Evolutionary conservation across 2,329 filamentous ascomycete genomes (phyloP), one percentile per base, ranked within the genome.

Genomic region (Epichloe brachyelytri): DNA sequence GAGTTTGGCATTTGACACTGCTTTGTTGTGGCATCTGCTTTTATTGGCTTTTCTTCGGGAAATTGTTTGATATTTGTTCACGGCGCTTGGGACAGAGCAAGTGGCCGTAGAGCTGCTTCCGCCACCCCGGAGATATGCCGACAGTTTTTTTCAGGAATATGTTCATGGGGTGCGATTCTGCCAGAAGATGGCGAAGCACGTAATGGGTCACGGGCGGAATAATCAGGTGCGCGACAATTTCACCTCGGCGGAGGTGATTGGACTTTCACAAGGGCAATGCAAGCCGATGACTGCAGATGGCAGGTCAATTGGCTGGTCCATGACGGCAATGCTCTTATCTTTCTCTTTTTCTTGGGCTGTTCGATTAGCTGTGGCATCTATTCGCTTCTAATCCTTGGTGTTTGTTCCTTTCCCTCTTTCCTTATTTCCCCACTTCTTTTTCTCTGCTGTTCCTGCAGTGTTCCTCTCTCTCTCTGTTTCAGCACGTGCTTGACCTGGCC

Each of bases 251-350:
- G 58, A 56, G 59, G 59, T 57, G 57, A 62, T 59, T 30, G 59
- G 62, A 62, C 60, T 60, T 48, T 55, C 55, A 60, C 52, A 54
- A 58, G 57, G 60, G 58, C 54, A 62, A 59, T 64, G 67, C 68
- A 64, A 66, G 66, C 68, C 71, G 69, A 71, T 71, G 68, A 67
- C 68, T 72, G 68, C 68, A 54, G 62, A 60, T 59, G 58, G 63
- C 62, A 63, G 64, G 57, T 62, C 57, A 59, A 60, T 71, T 75
- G 73, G 74, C 73, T 75, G 74, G 74, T 70, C 72, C 73, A 76
- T 70, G 60, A 68, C 60, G 68, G 65, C 59, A 62, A 67, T 68
- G 50, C 51, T 53, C 20, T 34, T 37, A 30, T 48, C 26, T 49
- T 34, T 47, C 5, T 43, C 12, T 43, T 26, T n/a, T 20, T 39